Percentiles rank a stretch among this genome's conserved stretches.
phyloP scores from a whole-genome alignment of 176 grass and related monocot species.

The Aegilops speltoides region DNA sequence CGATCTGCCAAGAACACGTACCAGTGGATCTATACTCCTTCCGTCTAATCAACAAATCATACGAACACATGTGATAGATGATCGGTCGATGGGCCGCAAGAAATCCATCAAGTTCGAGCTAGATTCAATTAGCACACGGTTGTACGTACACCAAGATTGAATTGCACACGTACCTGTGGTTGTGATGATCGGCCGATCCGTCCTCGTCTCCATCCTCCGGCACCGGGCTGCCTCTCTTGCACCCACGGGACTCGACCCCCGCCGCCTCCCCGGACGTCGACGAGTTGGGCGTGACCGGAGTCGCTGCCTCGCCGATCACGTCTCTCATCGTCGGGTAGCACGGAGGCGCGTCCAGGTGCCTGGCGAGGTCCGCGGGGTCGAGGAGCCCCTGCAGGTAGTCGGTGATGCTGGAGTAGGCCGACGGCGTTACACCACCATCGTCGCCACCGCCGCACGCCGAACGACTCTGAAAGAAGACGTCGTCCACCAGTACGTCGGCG shows the following conservation, averaged over 20 bases:
- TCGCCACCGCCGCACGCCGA: background rate
- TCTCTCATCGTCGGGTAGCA: background rate
- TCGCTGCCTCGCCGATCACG: background rate
- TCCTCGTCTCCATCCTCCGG: constrained; percentile 19
- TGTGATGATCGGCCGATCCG: constrained; percentile 10
- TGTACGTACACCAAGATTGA: background rate
- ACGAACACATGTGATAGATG: background rate
- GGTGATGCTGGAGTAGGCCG: background rate
- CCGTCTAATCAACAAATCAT: background rate
- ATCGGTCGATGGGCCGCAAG: background rate
- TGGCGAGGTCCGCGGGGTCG: constrained; percentile 8
- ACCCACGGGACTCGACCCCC: background rate
- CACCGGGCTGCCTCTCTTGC: constrained; percentile 18
- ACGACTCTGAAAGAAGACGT: background rate
- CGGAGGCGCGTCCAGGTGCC: background rate
- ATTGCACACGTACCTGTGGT: constrained; percentile 20
- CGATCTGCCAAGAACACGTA: background rate
- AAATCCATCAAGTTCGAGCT: background rate
- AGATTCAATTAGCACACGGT: background rate
- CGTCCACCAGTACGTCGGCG: too few relatives aligned
- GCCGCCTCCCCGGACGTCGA: constrained; percentile 36
- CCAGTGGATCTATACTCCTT: background rate
- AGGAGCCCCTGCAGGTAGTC: background rate
- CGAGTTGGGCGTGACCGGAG: constrained; percentile 36
- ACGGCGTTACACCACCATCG: background rate